phyloP scores from a whole-genome alignment of 805 yeast genomes.

The Ogataea ramenticola region DNA sequence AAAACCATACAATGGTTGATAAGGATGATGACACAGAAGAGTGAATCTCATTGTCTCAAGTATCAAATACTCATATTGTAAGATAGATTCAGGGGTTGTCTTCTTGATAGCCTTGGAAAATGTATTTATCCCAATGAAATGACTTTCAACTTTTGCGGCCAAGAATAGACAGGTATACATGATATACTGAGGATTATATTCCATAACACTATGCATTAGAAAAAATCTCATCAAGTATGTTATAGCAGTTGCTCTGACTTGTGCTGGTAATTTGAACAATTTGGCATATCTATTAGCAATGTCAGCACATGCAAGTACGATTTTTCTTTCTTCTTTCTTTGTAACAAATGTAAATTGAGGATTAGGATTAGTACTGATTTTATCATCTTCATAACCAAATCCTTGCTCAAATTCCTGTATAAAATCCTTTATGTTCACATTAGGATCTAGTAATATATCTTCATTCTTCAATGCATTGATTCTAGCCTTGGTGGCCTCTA shows the following conservation, averaged over 20 bases:
- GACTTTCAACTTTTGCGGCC: constrained; percentile 91
- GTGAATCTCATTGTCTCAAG: constrained; percentile 73
- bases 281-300: constrained; percentile 65
- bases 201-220: constrained; percentile 75
- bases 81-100: constrained; percentile 56
- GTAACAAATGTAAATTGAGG: constrained; percentile 31
- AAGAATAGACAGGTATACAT: constrained; percentile 77
- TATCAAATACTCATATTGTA: constrained; percentile 73
- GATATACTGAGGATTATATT: constrained; percentile 77
- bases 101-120: constrained; percentile 68
- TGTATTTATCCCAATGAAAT: constrained; percentile 75
- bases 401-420: neutral
- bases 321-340: constrained; percentile 60
- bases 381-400: neutral
- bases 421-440: neutral
- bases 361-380: neutral
- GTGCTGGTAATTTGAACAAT: constrained; percentile 77
- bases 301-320: constrained; percentile 65
- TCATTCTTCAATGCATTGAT: constrained; percentile 2
- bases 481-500: constrained; percentile 24
- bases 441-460: neutral
- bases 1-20: constrained; percentile 87
- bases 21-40: constrained; percentile 81
- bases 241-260: constrained; percentile 81
- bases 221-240: constrained; percentile 78